Evolutionary conservation across 805 yeast species (phyloP).

Genomic region (Isabelozyma rhagii): DNA sequence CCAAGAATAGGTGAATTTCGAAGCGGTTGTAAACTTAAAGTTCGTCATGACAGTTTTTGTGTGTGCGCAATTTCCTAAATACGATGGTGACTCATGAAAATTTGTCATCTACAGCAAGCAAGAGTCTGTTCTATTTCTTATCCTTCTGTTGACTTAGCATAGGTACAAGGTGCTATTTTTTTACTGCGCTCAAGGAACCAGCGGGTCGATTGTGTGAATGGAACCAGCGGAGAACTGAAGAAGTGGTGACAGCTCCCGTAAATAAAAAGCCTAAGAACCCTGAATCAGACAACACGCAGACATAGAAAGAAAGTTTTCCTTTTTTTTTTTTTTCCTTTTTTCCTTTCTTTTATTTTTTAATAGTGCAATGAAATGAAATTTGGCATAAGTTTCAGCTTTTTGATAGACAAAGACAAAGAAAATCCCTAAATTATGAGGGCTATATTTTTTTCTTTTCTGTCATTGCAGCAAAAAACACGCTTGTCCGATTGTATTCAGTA

Average conservation of each 20-base stretch:
- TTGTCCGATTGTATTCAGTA: not conserved
- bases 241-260: not conserved
- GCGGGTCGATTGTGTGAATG: not conserved
- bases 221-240: not conserved
- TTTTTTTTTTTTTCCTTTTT: not conserved
- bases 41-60: not conserved
- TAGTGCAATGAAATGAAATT: not conserved
- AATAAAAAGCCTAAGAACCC: not conserved
- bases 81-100: not conserved
- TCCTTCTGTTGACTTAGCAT: too few species aligned
- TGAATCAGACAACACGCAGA: not conserved
- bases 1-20: too few species aligned
- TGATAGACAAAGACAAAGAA: not conserved
- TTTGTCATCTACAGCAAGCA: not conserved
- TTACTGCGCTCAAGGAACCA: too few species aligned
- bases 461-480: not conserved
- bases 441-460: not conserved
- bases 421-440: not conserved
- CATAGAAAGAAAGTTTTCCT: not conserved
- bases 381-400: not conserved
- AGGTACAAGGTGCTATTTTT: too few species aligned
- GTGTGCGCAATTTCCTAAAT: not conserved
- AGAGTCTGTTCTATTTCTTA: too few species aligned
- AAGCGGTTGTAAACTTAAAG: not conserved
- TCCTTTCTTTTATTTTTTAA: not conserved